Base-by-base conservation (phyloP, 257 asterid genomes). In the Haberlea rhodopensis region DNA sequence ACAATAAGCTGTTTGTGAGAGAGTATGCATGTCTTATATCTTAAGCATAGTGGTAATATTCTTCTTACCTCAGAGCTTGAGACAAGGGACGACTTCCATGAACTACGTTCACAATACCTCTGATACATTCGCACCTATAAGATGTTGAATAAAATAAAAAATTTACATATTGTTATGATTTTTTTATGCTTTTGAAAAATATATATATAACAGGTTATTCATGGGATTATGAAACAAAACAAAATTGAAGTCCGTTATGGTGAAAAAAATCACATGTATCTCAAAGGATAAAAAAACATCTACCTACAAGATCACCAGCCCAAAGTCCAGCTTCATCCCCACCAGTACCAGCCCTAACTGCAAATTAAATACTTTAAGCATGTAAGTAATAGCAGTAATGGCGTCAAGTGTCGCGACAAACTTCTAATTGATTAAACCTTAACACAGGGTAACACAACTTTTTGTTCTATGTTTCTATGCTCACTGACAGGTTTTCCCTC, bases 281-380 rank as follows among this genome's bases (percentile, higher is more conserved):
- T 31, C 16, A 53, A 75, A 75, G 78, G 71, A 73, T 78, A 74
- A 79, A 66, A 77, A 77, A 85, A 69, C 79, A 79, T 85, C 87
- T 84, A 94, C 96, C 97, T 87, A 94, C 99, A 94, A 94, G 99
- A 94, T 94, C 99, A 90, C 91, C 99, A 34, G 96, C 99, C 95
- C 97, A 94, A 32, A 90, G 72, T 75, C 97, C 97, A 75, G 97
- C 99, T 80, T 94, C 99, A 72, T 90, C 99, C 70, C 97, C 99
- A 62, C 99, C 99, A 45, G 97, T 81, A 68, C 99, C 99, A 75
- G 99, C 99, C 79, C 99, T 81, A 63, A 94, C 99, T 94, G 90
- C 75, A 74, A 63, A 71, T 51, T 37, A 66, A 65, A 67, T 67
- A 68, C 57, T 57, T 54, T 45, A 43, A 75, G 57, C 31, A 60